Base-by-base conservation (phyloP, 495 filamentous ascomycete species). In the Neurospora sublineolata region DNA sequence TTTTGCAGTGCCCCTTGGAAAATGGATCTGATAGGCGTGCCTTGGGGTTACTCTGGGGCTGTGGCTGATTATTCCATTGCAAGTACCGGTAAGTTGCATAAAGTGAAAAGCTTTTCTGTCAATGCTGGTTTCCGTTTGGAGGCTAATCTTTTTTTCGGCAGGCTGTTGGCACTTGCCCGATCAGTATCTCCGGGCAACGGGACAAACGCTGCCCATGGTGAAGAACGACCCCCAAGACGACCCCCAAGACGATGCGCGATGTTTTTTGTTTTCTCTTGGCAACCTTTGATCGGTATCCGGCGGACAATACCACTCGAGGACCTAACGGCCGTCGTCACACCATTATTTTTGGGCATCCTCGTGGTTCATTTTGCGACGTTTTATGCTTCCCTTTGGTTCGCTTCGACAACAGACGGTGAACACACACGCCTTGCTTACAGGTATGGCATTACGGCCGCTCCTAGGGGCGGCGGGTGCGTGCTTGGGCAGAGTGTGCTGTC, bases 51-150 rank as follows among this genome's bases (percentile, higher is more conserved):
- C 37, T 41, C 20, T 14, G n/a, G 37, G 60, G 37, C 44, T 37
- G 10, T 68, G 39, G 41, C 44, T 64, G 37, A 71, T 52, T 67
- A 52, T 10, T 20, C 42, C 40, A 44, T 67, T 72, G 52, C 14
- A 40, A 44, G 64, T 58, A 37, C 74, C 68, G 73, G 77, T 79
- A 41, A 79, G 77, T 75, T 72, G 37, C 70, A 75, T 67, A 18
- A 33, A 64, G 6, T 36, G 52, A 30, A 60, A 60, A 60, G 52
- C 14, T 14, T 18, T 36, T 36, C 14, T 64, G 27, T 4, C 52
- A 30, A 30, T 18, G 23, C 27, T 33, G 23, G 52, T 64, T 64
- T 36, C 52, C 52, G 52, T 64, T 64, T 64, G 52, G 27, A 64
- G 14, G 52, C 52, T 64, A 36, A 64, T 60, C 27, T 4, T 30